Evolutionary conservation across 148 eudicot genomes (phyloP).

Genomic region (Rhododendron ferrugineum): DNA sequence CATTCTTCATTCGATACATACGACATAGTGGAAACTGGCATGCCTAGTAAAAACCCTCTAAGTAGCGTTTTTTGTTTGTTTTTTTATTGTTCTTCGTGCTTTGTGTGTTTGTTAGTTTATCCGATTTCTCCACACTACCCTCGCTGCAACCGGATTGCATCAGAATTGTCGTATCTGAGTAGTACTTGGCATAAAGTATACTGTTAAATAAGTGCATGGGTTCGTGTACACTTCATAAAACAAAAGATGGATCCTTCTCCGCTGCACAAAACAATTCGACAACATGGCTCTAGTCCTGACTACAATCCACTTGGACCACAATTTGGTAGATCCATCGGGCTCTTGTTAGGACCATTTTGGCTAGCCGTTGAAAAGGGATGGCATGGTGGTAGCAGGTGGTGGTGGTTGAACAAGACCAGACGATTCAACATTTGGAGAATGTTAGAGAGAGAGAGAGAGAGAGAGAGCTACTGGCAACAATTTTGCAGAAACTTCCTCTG

Average conservation of each 20-base stretch:
- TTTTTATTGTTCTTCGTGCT: too few species aligned
- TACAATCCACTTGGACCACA: neutral
- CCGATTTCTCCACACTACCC: too few species aligned
- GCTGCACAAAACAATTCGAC: constrained; percentile 4
- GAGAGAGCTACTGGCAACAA: neutral
- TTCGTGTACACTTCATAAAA: too few species aligned
- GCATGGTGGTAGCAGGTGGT: neutral
- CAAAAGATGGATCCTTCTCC: neutral
- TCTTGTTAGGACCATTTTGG: neutral
- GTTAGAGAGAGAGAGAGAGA: neutral
- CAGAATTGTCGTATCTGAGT: too few species aligned
- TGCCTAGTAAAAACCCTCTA: too few species aligned
- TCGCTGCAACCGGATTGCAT: too few species aligned
- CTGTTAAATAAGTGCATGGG: too few species aligned
- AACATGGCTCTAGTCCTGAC: neutral
- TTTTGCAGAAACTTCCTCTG: neutral
- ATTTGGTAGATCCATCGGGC: neutral
- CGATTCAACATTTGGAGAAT: neutral
- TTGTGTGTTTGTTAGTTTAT: too few species aligned
- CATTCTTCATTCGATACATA: too few species aligned
- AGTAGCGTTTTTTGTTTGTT: too few species aligned
- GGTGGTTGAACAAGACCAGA: neutral
- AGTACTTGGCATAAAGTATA: too few species aligned
- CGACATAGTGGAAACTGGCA: too few species aligned
- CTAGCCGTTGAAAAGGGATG: neutral